Base-by-base conservation (phyloP, 192 early-diverging fungal genomes). In the Entomortierella beljakovae region DNA sequence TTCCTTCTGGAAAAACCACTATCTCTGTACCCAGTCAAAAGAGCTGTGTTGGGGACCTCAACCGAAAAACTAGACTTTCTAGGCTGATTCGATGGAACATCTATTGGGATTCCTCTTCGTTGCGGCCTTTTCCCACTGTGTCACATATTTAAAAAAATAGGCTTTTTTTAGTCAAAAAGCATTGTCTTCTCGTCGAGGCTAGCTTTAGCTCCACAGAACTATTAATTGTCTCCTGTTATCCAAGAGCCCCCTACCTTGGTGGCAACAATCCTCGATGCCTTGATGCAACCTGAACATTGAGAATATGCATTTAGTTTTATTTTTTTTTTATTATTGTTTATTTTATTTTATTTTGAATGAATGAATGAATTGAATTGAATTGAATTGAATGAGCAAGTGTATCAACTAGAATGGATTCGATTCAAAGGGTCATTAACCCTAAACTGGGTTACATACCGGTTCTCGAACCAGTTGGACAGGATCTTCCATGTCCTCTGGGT, bases 81-180 rank as follows among this genome's bases (percentile, higher is more conserved):
- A 2, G 53, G 66, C 20, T 64, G 37, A 16, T 66, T 50, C n/a
- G 51, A 59, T 6, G 75, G 75, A 15, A 79, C 51, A 37, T 40
- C 56, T 20, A 79, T 79, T 7, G 75, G 75, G 5, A 70, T 43
- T n/a, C 75, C 75, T 40, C 29, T 43, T 13, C 74, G 66, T 38
- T 34, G 61, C 20, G 34, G 48, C 63, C 25, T 63, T 28, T 31
- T 28, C n/a, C 34, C 20, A 23, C 54, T 57, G 28, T 57, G 5
- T 29, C 16, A 10, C 32, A 33, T 13, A 20, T 34, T 10, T 5
- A 13, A 57, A 32, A 57, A 25, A 25, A 26, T 25, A 29, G 25
- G 25, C 28, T 25, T 18, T 51, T 51, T 51, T 53, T 53, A 18
- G 23, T 53, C 4, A 46, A n/a, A n/a, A n/a, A n/a, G n/a, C n/a